Evolutionary conservation across 2,329 filamentous ascomycete species (phyloP).

Genomic region (Coniosporium tulheliwenetii): DNA sequence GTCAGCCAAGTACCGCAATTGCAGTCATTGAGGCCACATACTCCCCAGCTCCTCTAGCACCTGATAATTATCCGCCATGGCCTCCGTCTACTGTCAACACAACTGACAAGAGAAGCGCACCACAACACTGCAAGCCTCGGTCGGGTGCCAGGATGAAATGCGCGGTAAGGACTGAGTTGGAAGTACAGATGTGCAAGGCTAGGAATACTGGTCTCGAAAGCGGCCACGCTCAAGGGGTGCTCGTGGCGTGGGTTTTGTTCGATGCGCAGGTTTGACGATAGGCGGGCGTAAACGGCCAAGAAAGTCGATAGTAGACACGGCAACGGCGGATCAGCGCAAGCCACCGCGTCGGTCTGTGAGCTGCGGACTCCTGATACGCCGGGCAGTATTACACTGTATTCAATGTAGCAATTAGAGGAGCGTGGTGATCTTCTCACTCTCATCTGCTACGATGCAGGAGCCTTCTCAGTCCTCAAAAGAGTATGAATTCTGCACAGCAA

Average conservation of each 20-base stretch:
- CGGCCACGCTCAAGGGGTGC: background rate
- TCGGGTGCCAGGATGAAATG: slow-evolving; percentile 9
- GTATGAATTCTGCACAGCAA: too few species aligned
- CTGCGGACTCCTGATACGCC: too few species aligned
- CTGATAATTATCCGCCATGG: slow-evolving; percentile 76
- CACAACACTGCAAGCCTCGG: slow-evolving; percentile 2
- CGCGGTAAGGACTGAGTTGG: background rate
- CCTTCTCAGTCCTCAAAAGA: too few species aligned
- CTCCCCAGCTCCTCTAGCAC: slow-evolving; percentile 92
- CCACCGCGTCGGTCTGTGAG: too few species aligned
- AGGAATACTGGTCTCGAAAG: background rate
- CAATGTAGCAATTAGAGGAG: too few species aligned
- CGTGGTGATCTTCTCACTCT: too few species aligned
- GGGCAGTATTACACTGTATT: too few species aligned
- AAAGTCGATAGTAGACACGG: background rate
- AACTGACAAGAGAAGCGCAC: background rate
- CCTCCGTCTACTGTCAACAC: slow-evolving; percentile 8
- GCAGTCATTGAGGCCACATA: slow-evolving; percentile 32
- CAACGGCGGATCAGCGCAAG: too few species aligned
- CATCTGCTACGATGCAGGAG: too few species aligned
- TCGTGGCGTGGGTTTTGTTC: background rate
- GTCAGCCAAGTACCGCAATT: background rate
- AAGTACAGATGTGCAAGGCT: background rate
- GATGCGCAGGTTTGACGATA: background rate
- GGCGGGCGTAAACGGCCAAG: background rate